Conservation (phyloP, 768 basidiomycete species). For the Jaapia argillacea region DNA sequence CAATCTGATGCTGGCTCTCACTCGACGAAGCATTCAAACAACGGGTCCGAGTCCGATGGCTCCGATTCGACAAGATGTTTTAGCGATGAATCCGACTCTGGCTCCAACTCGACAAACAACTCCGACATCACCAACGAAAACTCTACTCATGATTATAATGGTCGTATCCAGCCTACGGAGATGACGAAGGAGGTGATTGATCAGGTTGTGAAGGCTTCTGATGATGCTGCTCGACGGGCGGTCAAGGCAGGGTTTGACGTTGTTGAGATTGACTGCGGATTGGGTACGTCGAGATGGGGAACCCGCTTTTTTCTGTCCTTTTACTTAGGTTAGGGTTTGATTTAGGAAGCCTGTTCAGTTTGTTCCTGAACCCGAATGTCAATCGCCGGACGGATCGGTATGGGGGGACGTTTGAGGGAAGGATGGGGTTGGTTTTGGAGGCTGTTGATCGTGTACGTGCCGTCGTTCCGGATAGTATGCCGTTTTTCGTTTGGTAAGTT, state of each 20-base stretch:
- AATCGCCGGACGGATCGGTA: slow-evolving; percentile 63
- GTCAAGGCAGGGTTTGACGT: too few species aligned
- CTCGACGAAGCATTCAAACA: too few species aligned
- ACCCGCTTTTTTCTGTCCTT: too few species aligned
- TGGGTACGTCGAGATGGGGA: too few species aligned
- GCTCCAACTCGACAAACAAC: slow-evolving; percentile 85
- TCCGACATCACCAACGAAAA: slow-evolving; percentile 78
- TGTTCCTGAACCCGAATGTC: slow-evolving; percentile 71
- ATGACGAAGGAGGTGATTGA: slow-evolving; percentile 68
- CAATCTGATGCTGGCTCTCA: too few species aligned
- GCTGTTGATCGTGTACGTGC: slow-evolving; percentile 54
- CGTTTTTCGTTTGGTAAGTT: slow-evolving; percentile 67
- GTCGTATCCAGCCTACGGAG: slow-evolving; percentile 54
- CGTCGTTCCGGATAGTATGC: slow-evolving; percentile 48
- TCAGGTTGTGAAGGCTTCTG: slow-evolving; percentile 52
- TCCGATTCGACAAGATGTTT: slow-evolving; percentile 82
- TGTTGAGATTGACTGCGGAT: too few species aligned
- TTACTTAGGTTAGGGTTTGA: slow-evolving; percentile 54
- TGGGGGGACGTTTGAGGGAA: slow-evolving; percentile 64
- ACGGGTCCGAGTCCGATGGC: too few species aligned
- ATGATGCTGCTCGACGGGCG: slow-evolving; percentile 40
- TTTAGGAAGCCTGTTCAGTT: slow-evolving; percentile 42
- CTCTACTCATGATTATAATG: slow-evolving; percentile 64
- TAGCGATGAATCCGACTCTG: slow-evolving; percentile 63
- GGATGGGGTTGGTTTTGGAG: slow-evolving; percentile 50